A percentile compares a stretch with the other conserved stretches of the same genome.
Evolutionary conservation across 495 filamentous ascomycete species (phyloP).

Genomic region (Xylaria curta): DNA sequence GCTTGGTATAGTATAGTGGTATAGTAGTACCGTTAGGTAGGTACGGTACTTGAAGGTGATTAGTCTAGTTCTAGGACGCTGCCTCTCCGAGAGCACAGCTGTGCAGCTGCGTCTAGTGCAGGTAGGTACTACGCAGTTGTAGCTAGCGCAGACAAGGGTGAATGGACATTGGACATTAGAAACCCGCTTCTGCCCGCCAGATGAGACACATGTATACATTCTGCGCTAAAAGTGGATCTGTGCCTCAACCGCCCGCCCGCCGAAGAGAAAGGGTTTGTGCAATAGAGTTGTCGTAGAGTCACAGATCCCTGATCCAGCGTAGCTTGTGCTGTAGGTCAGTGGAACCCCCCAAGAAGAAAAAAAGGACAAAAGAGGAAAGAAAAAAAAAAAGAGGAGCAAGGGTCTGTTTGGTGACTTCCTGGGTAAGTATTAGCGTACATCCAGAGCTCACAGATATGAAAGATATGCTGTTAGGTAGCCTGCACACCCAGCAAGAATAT

Average conservation of each 20-base stretch:
- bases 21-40: background rate
- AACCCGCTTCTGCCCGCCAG: background rate
- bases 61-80: background rate
- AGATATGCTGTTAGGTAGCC: background rate
- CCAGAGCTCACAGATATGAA: background rate
- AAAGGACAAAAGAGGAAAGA: background rate
- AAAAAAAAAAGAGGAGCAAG: background rate
- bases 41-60: background rate
- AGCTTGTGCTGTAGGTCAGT: background rate
- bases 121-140: background rate
- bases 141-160: background rate
- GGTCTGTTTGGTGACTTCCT: background rate
- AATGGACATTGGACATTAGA: background rate
- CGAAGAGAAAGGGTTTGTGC: slow-evolving; percentile 5
- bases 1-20: background rate
- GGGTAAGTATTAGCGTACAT: background rate
- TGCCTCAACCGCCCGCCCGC: background rate
- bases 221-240: background rate
- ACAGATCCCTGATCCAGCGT: slow-evolving; percentile 12
- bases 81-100: background rate
- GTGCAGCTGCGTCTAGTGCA: background rate
- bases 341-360: background rate
- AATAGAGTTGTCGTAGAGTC: slow-evolving; percentile 1
- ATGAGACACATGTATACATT: background rate
- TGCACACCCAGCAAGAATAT: background rate